Evolutionary conservation across 805 yeast species (phyloP), one percentile per base, ranked within the genome.

Genomic region (Tetrapisispora taiwanensis): DNA sequence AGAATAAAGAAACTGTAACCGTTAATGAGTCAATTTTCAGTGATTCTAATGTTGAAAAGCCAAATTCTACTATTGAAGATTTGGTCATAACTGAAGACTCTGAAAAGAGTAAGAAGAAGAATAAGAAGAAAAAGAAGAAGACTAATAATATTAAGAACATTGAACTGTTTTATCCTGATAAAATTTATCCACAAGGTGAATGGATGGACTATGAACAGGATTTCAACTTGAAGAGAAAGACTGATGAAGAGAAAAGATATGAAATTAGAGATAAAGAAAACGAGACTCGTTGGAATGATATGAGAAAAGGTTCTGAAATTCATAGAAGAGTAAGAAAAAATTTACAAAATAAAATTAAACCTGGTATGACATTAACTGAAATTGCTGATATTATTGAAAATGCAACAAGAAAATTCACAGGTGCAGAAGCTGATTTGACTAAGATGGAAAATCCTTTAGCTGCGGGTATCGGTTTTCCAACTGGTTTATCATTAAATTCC

Each of bases 401-500:
- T 59, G 76, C 90, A 0, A 83, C 84, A 7, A 74, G 97, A 54
- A 75, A 79, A 4, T 78, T 81, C 54, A 74, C 88, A 14, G 82
- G 74, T 36, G 82, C 81, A 41, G 61, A 64, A 28, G 40, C 40
- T 24, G 82, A 79, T 54, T 72, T 78, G 36, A 73, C 75, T 27
- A 72, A 75, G 48, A 55, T 55, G 54, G 60, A 54, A 4, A 51
- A 54, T 37, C 65, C 64, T 15, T 59, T 60, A 39, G 63, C 67
- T 22, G 92, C 87, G 15, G 99, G 99, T 33, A 78, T 89, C 56
- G 99, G 97, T 6, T 92, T 92, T 74, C 99, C 99, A 41, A 88
- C 97, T n/a, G 99, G 99, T 47, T 74, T 92, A 33, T 86, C 95
- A 1, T 65, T 90, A 51, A 92, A 92, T 66, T 84, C 88, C 59